phyloP scores from a whole-genome alignment of 2,329 filamentous ascomycete genomes.

The Monilinia fructicola region DNA sequence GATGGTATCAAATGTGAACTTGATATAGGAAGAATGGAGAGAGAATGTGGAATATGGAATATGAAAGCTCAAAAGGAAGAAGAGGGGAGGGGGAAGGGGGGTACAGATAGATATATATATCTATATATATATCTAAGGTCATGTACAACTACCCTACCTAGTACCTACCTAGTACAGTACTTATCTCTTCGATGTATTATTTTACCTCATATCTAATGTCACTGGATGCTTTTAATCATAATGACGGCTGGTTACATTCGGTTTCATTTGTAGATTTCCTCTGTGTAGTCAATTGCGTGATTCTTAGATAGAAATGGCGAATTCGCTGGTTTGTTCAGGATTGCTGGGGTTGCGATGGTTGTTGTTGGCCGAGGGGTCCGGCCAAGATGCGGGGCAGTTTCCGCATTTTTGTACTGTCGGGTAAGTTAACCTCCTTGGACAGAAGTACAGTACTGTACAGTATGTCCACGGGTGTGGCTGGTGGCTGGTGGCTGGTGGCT shows the following conservation, averaged over 20 bases:
- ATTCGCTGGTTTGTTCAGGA: neutral
- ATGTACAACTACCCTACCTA: too few relatives aligned
- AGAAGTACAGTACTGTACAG: too few relatives aligned
- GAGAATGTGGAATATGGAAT: too few relatives aligned
- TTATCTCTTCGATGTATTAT: neutral
- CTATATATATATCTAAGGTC: too few relatives aligned
- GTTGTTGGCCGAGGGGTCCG: slow-evolving; percentile 1
- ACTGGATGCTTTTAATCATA: neutral
- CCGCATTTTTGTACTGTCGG: too few relatives aligned
- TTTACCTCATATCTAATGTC: slow-evolving; percentile 6
- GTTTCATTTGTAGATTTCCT: slow-evolving; percentile 19
- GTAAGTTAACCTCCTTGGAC: too few relatives aligned
- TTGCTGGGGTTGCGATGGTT: slow-evolving; percentile 2
- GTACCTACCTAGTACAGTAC: too few relatives aligned
- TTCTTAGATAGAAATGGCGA: slow-evolving; percentile 19
- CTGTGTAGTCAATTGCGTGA: slow-evolving; percentile 21
- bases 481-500: too few relatives aligned
- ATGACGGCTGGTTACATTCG: slow-evolving; percentile 4
- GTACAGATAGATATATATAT: neutral
- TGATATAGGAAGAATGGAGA: neutral
- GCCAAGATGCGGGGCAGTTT: neutral
- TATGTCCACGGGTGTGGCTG: too few relatives aligned
- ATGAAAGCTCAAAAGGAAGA: neutral
- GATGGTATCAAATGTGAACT: neutral
- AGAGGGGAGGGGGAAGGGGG: too few relatives aligned